Percentiles rank a stretch among this genome's conserved stretches.
Conservation (phyloP, 257 asterid species). For the Solanum chilense region DNA sequence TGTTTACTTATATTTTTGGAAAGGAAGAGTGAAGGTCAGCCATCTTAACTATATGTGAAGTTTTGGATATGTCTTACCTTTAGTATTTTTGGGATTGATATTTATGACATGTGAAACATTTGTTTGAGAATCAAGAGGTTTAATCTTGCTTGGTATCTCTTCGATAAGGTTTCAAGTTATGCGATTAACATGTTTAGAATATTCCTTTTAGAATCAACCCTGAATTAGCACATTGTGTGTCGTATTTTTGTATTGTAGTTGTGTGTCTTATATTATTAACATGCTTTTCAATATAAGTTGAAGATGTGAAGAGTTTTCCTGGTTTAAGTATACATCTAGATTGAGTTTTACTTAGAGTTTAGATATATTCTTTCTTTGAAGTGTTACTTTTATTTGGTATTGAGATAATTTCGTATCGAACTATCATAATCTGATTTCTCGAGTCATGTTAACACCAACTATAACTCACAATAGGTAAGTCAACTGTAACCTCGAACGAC, state of each 20-base stretch:
- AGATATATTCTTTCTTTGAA: too few relatives aligned
- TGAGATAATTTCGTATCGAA: too few relatives aligned
- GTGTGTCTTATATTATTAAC: background rate
- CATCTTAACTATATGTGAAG: background rate
- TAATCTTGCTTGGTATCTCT: background rate
- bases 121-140: background rate
- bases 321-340: too few relatives aligned
- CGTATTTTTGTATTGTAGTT: background rate
- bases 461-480: too few relatives aligned
- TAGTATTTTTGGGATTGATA: background rate
- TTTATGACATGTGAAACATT: background rate
- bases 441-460: too few relatives aligned
- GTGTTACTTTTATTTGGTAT: too few relatives aligned
- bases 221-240: background rate
- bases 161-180: too few relatives aligned
- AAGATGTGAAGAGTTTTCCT: too few relatives aligned
- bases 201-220: background rate
- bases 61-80: background rate
- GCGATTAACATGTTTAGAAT: background rate
- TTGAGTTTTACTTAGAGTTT: too few relatives aligned
- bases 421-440: too few relatives aligned
- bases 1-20: background rate
- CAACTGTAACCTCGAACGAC: too few relatives aligned
- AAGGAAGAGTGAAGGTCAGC: background rate
- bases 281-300: too few relatives aligned